Evolutionary conservation across 495 filamentous ascomycete species (phyloP).

Genomic region (Neurospora sp.): DNA sequence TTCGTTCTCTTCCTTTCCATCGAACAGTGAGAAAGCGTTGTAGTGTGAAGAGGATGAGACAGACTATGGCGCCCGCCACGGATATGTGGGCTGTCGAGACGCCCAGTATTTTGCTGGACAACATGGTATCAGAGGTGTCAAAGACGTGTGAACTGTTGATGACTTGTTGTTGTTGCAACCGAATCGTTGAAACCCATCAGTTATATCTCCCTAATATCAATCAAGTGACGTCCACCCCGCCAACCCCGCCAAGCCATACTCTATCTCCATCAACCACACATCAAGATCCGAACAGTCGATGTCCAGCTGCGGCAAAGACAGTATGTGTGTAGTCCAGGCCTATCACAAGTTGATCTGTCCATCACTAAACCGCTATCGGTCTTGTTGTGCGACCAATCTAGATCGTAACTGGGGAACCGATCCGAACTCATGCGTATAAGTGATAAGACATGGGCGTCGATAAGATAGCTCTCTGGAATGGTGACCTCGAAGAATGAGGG

Average conservation of each 20-base stretch:
- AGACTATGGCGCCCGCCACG: background rate
- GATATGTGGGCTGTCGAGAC: background rate
- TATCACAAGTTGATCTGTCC: too few relatives aligned
- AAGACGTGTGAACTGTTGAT: background rate
- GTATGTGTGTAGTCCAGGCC: too few relatives aligned
- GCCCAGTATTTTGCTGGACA: background rate
- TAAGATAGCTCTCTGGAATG: background rate
- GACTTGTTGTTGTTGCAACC: background rate
- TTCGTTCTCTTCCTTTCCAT: background rate
- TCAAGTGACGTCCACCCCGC: background rate
- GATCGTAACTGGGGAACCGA: background rate
- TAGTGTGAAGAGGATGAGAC: background rate
- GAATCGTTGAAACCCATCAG: background rate
- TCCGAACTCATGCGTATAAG: background rate
- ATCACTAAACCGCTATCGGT: background rate
- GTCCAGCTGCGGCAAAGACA: background rate
- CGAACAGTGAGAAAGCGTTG: background rate
- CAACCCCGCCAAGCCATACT: background rate
- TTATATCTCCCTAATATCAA: background rate
- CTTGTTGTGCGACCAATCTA: background rate
- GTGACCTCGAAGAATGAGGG: background rate
- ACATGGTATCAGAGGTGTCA: background rate
- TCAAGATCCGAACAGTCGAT: background rate
- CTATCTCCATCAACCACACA: background rate
- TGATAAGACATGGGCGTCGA: background rate